Evolutionary conservation across 2,329 filamentous ascomycete species (phyloP).

Genomic region (Cladophialophora carrionii): DNA sequence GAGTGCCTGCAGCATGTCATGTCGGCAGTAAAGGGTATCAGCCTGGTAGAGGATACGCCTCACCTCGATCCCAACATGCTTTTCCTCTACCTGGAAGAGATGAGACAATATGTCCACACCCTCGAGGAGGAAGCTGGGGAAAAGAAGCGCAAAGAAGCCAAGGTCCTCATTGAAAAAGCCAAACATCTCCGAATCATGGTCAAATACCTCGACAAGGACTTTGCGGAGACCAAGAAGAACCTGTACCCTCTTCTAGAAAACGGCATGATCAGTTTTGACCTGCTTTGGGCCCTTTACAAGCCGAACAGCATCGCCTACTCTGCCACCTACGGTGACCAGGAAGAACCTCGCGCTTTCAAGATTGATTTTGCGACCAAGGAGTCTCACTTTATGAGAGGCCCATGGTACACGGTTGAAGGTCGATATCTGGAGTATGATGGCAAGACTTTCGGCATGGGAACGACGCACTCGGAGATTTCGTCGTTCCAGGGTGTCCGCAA

Average conservation of each 20-base stretch:
- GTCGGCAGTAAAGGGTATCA: slow-evolving; percentile 76
- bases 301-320: slow-evolving; percentile 79
- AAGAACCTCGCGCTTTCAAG: slow-evolving; percentile 81
- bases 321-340: slow-evolving; percentile 73
- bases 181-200: slow-evolving; percentile 69
- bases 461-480: slow-evolving; percentile 68
- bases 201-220: slow-evolving; percentile 80
- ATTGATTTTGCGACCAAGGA: slow-evolving; percentile 76
- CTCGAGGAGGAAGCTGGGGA: slow-evolving; percentile 66
- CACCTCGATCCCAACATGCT: slow-evolving; percentile 72
- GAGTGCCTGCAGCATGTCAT: slow-evolving; percentile 72
- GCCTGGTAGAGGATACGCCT: slow-evolving; percentile 77
- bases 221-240: slow-evolving; percentile 74
- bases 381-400: slow-evolving; percentile 68
- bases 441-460: slow-evolving; percentile 78
- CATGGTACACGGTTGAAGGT: slow-evolving; percentile 75
- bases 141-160: slow-evolving; percentile 47
- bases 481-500: slow-evolving; percentile 80
- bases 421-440: slow-evolving; percentile 85
- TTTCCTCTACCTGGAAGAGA: slow-evolving; percentile 76
- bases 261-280: slow-evolving; percentile 67
- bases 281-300: slow-evolving; percentile 87
- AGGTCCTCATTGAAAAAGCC: slow-evolving; percentile 45
- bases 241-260: slow-evolving; percentile 79
- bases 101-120: slow-evolving; percentile 66